A percentile compares a stretch with the other conserved stretches of the same genome.
Conservation (phyloP, 2,329 filamentous ascomycete genomes). For the Fusarium penzigii region DNA sequence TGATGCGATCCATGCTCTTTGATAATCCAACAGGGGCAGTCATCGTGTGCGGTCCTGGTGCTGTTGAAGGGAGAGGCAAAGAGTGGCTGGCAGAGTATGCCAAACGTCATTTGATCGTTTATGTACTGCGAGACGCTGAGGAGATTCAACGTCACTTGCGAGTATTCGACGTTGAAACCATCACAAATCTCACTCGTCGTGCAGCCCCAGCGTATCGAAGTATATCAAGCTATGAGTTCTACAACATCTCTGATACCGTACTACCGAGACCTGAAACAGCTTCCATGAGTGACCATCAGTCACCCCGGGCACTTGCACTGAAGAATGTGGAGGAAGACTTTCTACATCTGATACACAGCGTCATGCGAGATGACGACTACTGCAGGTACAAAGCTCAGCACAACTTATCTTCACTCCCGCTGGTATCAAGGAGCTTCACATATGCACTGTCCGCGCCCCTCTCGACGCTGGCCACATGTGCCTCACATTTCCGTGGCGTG, state of each 20-base stretch:
- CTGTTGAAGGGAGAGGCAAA: constrained; percentile 56
- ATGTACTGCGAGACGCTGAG: constrained; percentile 10
- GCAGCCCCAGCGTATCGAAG: constrained; percentile 4
- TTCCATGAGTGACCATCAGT: constrained; percentile 1
- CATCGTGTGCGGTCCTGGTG: constrained; percentile 56
- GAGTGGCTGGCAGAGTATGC: constrained; percentile 25
- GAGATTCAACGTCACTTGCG: constrained; percentile 9
- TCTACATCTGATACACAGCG: constrained; percentile 4
- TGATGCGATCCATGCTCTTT: constrained; percentile 42
- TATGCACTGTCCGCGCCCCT: constrained; percentile 10
- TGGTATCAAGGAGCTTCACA: constrained; percentile 6
- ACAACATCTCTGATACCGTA: constrained; percentile 6
- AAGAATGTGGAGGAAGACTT: constrained; percentile 13
- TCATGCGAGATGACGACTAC: not conserved
- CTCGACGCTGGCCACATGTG: not conserved
- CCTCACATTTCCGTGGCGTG: not conserved
- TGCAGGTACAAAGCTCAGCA: constrained; percentile 3
- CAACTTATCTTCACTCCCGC: constrained; percentile 4
- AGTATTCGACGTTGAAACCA: constrained; percentile 7
- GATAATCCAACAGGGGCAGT: constrained; percentile 56
- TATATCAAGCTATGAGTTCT: constrained; percentile 14
- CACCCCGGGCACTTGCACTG: constrained; percentile 6
- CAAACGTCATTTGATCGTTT: constrained; percentile 10
- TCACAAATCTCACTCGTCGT: constrained; percentile 6
- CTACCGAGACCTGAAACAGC: not conserved